Percentiles rank a stretch among this genome's conserved stretches.
phyloP scores from a whole-genome alignment of 371 early-diverging fungal genomes.

The Zychaea mexicana region DNA sequence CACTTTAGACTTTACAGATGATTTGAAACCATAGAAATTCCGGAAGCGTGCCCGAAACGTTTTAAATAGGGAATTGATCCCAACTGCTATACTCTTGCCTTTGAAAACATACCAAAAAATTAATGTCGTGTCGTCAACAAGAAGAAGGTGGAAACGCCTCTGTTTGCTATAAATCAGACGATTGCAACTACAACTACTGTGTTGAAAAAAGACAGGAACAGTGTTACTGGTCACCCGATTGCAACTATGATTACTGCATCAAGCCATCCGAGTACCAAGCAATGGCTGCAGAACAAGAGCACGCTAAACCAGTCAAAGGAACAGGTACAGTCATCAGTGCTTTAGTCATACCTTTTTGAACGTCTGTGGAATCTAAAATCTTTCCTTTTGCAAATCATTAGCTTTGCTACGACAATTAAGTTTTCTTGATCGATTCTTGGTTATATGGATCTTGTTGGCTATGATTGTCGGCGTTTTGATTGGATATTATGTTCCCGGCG shows the following conservation, averaged over 20 bases:
- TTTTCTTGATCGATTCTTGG: conserved; percentile 56
- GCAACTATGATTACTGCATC: conserved; percentile 4
- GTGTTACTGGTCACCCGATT: background rate
- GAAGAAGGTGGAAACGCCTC: background rate
- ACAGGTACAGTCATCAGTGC: background rate
- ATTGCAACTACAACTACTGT: background rate
- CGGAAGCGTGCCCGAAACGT: too few relatives aligned
- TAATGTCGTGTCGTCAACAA: background rate
- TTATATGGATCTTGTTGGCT: conserved; percentile 57
- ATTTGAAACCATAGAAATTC: background rate
- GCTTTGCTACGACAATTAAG: conserved; percentile 29
- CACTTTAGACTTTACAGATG: too few relatives aligned
- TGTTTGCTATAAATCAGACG: background rate
- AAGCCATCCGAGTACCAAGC: background rate
- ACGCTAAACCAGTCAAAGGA: background rate
- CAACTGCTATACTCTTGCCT: too few relatives aligned
- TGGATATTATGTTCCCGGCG: conserved; percentile 66
- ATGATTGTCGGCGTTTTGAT: conserved; percentile 74
- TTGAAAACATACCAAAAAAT: too few relatives aligned
- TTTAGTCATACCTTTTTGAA: background rate
- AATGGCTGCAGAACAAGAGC: background rate
- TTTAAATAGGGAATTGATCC: too few relatives aligned
- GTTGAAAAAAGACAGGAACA: background rate
- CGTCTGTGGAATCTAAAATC: background rate
- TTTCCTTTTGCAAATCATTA: background rate